A percentile compares a stretch with the other conserved stretches of the same genome.
Evolutionary conservation across 108 stramenopile genomes (phyloP).

Genomic region (Fragilaria crotonensis): DNA sequence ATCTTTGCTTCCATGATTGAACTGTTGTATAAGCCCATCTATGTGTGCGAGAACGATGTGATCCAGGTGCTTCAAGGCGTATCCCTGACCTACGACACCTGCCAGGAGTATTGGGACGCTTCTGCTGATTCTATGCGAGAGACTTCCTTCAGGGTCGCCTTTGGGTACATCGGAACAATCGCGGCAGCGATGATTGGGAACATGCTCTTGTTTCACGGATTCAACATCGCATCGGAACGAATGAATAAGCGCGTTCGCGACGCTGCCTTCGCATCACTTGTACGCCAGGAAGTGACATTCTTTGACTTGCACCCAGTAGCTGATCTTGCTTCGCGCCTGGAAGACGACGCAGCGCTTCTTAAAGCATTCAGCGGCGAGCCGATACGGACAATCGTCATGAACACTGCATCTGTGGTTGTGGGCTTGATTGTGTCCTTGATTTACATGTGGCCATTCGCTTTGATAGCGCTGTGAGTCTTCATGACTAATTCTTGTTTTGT

Average conservation of each 20-base stretch:
- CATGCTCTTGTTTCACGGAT: too few species aligned
- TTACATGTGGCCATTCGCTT: constrained; percentile 58
- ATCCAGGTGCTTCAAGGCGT: neutral
- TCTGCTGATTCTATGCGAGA: constrained; percentile 30
- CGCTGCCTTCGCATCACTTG: too few species aligned
- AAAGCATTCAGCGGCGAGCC: constrained; percentile 55
- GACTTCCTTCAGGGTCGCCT: constrained; percentile 20
- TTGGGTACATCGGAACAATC: too few species aligned
- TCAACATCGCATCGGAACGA: too few species aligned
- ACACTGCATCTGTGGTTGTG: constrained; percentile 37
- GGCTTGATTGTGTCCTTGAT: constrained; percentile 52
- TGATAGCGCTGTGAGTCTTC: constrained; percentile 29
- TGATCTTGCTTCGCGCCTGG: too few species aligned
- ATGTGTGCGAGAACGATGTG: constrained; percentile 12
- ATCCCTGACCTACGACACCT: constrained; percentile 14
- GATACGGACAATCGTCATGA: too few species aligned
- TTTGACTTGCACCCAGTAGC: constrained; percentile 66
- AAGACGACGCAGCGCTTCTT: constrained; percentile 55
- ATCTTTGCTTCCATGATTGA: constrained; percentile 52
- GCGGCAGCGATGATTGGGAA: too few species aligned
- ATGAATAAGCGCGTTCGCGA: too few species aligned
- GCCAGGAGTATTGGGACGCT: constrained; percentile 36
- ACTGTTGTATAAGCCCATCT: constrained; percentile 28
- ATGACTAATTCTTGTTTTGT: too few species aligned
- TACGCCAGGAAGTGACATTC: constrained; percentile 71